Evolutionary conservation across 2,329 filamentous ascomycete species (phyloP).

Genomic region (Penicillium sumatraense): DNA sequence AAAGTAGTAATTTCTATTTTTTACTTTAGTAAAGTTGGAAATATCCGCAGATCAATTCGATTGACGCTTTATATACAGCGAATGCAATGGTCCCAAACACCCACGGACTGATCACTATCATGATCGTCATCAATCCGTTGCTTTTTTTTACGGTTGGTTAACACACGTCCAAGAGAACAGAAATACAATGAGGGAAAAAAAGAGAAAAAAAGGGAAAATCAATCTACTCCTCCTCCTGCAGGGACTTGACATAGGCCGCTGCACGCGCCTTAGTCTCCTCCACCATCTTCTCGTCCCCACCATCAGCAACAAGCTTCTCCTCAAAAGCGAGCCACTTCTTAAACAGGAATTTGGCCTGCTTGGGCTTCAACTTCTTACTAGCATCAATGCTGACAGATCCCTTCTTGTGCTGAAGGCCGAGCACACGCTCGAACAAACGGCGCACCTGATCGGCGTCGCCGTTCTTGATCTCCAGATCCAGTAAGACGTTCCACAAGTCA

Average conservation of each 20-base stretch:
- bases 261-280: constrained; percentile 74
- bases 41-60: constrained; percentile 22
- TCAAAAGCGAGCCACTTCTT: constrained; percentile 92
- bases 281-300: constrained; percentile 70
- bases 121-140: constrained; percentile 7
- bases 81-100: constrained; percentile 31
- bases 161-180: constrained; percentile 1
- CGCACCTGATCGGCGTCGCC: constrained; percentile 68
- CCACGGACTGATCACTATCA: constrained; percentile 18
- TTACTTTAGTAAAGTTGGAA: neutral
- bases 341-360: constrained; percentile 85
- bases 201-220: constrained; percentile 1
- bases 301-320: constrained; percentile 56
- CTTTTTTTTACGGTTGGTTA: constrained; percentile 12
- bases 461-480: constrained; percentile 77
- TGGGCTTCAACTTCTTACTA: constrained; percentile 73
- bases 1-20: no score
- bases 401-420: constrained; percentile 51
- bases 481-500: constrained; percentile 89
- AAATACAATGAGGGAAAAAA: neutral
- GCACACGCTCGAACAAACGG: constrained; percentile 80
- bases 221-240: constrained; percentile 39
- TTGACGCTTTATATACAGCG: constrained; percentile 31
- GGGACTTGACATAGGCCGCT: constrained; percentile 66
- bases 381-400: constrained; percentile 34